Percentiles rank a stretch among this genome's conserved stretches.
These are phyloP conservation scores for Astrothelium subdiscretum DNA, from an alignment of 495 filamentous ascomycete genomes.

Conservation along the genomic window DNA sequence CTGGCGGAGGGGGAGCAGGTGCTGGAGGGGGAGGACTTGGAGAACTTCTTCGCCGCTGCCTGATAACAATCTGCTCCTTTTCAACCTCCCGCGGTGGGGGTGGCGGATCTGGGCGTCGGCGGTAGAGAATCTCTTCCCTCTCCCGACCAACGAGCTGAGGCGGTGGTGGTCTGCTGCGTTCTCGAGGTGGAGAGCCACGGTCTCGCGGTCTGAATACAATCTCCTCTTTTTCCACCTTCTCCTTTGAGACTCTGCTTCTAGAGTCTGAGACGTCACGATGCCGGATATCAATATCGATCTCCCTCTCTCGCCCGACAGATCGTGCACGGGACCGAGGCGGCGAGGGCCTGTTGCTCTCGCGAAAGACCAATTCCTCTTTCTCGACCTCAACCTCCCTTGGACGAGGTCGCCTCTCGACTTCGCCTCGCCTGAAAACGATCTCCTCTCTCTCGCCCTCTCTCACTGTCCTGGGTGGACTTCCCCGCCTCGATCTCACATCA, in stretches of 20 bases:
- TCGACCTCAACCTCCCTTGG: constrained; percentile 1
- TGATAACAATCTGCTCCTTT: constrained; percentile 20
- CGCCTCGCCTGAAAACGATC: constrained; percentile 8
- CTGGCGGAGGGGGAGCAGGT: constrained; percentile 8
- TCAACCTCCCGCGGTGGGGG: constrained; percentile 29
- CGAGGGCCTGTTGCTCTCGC: constrained; percentile 5
- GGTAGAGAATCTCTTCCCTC: constrained; percentile 16
- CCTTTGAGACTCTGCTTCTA: constrained; percentile 2
- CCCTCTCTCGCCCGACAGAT: constrained; percentile 16
- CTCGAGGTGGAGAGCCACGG: constrained; percentile 1
- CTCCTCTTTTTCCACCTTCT: constrained; percentile 25
- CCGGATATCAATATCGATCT: constrained; percentile 17
- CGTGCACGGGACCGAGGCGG: constrained; percentile 13
- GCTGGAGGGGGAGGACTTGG: constrained; percentile 18
- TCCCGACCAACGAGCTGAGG: constrained; percentile 5
- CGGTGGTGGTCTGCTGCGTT: constrained; percentile 5
- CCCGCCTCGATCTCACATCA: not conserved
- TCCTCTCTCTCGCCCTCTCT: constrained; percentile 20
- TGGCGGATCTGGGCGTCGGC: constrained; percentile 12
- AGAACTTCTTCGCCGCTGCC: constrained; percentile 17
- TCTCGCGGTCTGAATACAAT: constrained; percentile 18
- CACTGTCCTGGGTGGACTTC: not conserved
- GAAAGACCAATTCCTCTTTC: constrained; percentile 23
- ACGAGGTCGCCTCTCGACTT: constrained; percentile 9
- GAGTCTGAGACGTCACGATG: not conserved